Base-by-base conservation (phyloP, 345 rosid genomes). In the Eucalyptus brandiana region DNA sequence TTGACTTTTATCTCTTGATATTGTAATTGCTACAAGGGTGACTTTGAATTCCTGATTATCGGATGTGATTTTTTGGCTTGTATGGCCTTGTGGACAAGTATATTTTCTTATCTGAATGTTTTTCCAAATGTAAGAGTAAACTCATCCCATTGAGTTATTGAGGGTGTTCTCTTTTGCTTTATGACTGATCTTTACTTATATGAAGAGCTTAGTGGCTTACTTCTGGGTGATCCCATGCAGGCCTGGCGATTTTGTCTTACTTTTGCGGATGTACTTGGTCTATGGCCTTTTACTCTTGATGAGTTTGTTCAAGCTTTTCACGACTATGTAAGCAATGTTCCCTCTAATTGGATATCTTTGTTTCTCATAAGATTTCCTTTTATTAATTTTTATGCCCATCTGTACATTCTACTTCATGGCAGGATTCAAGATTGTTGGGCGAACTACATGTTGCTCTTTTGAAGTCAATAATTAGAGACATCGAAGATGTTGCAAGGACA, bases 251-350 rank as follows among this genome's bases (percentile, higher is more conserved):
- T 98, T 91, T 94, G 95, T 80, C 95, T 93, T 91, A 94, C 97
- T 42, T 98, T 98, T 90, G 95, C 99, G 65, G 99, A 98, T 94
- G 94, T 97, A 83, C 96, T 98, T 91, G 97, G 96, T 86, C 92
- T 98, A 76, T 98, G 99, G 99, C 99, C 99, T 89, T 98, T 97
- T 95, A 98, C 99, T 37, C 95, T 98, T 76, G 96, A 96, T 87
- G 99, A 98, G 93, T 96, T 98, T 93, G 96, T 98, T 90, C 99
- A 98, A 93, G 98, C 99, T 89, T 95, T 98, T 89, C 99, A 97
- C 88, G 99, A 98, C 93, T 94, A 94, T 91, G 99, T 98, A 91
- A 95, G 98, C 94, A 88, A n/a, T 86, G 65, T 62, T 34, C 45
- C 54, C 86, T 90, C 19, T n/a, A 80, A 86, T 37, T 86, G 69